Conservation (phyloP, 1,284 basidiomycete genomes). For the Austroboletus niveus region DNA sequence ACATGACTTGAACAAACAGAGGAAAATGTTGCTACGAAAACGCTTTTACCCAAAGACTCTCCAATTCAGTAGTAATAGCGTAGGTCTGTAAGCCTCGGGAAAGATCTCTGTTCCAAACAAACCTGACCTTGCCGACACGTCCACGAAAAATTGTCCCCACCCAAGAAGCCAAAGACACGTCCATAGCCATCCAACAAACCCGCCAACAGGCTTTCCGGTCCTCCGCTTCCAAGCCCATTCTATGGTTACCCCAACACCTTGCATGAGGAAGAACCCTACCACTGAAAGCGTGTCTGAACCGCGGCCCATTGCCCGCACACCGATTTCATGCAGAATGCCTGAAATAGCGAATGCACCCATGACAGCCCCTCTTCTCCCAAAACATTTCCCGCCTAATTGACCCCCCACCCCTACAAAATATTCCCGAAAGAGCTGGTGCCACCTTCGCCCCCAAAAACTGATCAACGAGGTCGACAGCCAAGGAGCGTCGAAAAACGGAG, state of each 20-base stretch:
- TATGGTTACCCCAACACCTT: constrained; percentile 48
- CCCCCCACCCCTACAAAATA: constrained; percentile 37
- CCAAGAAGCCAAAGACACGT: constrained; percentile 41
- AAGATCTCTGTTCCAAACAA: constrained; percentile 15
- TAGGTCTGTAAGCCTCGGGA: constrained; percentile 22
- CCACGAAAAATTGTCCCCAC: constrained; percentile 47
- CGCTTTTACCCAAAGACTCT: not conserved
- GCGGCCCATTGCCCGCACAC: constrained; percentile 56
- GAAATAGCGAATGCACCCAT: constrained; percentile 59
- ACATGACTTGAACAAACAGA: too few species aligned
- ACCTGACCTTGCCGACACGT: constrained; percentile 51
- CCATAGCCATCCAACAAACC: constrained; percentile 52
- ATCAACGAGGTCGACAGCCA: constrained; percentile 40
- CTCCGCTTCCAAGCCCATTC: constrained; percentile 45
- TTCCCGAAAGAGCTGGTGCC: constrained; percentile 45
- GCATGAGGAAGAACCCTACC: constrained; percentile 55
- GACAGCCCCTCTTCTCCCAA: constrained; percentile 48
- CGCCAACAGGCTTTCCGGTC: constrained; percentile 44
- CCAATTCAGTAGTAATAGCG: constrained; percentile 15
- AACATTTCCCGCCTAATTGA: constrained; percentile 28
- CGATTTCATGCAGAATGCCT: constrained; percentile 55
- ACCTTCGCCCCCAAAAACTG: constrained; percentile 45
- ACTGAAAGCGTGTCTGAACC: constrained; percentile 47
- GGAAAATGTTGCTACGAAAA: not conserved
- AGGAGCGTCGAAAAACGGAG: constrained; percentile 41